phyloP scores from a whole-genome alignment of 768 basidiomycete genomes.

The Mycena capillaripes region DNA sequence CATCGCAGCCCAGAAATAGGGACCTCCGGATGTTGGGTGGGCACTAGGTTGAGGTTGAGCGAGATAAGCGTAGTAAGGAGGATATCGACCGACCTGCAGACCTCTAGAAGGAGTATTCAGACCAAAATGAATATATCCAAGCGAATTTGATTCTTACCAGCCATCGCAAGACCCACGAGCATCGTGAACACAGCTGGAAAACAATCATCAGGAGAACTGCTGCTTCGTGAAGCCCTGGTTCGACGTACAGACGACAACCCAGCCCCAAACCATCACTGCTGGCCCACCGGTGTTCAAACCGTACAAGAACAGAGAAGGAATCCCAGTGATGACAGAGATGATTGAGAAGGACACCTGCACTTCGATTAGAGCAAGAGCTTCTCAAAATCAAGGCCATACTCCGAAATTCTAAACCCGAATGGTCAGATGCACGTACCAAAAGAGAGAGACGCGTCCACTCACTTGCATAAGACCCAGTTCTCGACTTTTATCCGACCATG shows the following conservation, averaged over 20 bases:
- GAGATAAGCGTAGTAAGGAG: neutral
- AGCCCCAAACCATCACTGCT: slow-evolving; percentile 85
- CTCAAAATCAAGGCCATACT: slow-evolving; percentile 43
- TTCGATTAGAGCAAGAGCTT: slow-evolving; percentile 4
- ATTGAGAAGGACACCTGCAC: slow-evolving; percentile 76
- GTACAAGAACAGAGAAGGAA: slow-evolving; percentile 77
- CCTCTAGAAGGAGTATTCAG: slow-evolving; percentile 47
- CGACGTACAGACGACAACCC: slow-evolving; percentile 72
- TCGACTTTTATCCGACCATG: slow-evolving; percentile 54
- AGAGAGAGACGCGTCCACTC: slow-evolving; percentile 31
- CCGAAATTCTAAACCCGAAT: slow-evolving; percentile 71
- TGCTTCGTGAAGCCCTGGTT: neutral
- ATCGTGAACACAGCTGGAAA: slow-evolving; percentile 73
- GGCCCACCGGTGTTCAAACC: slow-evolving; percentile 84
- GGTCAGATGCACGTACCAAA: slow-evolving; percentile 29
- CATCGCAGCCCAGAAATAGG: slow-evolving; percentile 89
- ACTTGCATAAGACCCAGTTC: slow-evolving; percentile 76
- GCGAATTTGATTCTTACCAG: slow-evolving; percentile 56
- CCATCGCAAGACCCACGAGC: slow-evolving; percentile 83
- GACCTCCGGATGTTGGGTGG: slow-evolving; percentile 80
- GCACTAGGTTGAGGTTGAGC: slow-evolving; percentile 56
- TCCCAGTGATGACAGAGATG: slow-evolving; percentile 81
- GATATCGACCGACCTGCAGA: slow-evolving; percentile 57
- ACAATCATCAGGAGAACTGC: neutral
- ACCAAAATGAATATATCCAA: neutral